Conservation (phyloP, 2,329 filamentous ascomycete species). For the Talaromyces sp. region DNA sequence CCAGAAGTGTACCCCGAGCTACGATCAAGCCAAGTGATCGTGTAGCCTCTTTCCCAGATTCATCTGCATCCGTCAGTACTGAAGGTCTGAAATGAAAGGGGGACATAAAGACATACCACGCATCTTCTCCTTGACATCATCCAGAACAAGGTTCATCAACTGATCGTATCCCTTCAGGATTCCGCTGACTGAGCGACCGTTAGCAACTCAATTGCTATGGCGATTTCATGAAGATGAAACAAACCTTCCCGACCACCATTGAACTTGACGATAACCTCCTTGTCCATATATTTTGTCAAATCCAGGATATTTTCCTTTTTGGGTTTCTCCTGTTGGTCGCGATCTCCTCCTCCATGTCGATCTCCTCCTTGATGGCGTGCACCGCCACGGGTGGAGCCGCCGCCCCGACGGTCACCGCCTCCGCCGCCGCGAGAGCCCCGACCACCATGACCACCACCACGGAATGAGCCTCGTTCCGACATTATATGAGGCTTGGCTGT, state of each 20-base stretch:
- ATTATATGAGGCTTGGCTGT: constrained; percentile 23
- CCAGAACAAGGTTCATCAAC: constrained; percentile 94
- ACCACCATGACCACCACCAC: constrained; percentile 39
- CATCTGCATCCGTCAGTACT: constrained; percentile 58
- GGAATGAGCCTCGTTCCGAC: constrained; percentile 52
- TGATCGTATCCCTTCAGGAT: constrained; percentile 94
- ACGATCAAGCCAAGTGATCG: constrained; percentile 82
- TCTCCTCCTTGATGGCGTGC: constrained; percentile 29
- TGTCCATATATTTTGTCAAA: constrained; percentile 93
- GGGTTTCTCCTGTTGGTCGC: constrained; percentile 62
- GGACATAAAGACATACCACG: constrained; percentile 58
- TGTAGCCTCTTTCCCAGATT: constrained; percentile 82
- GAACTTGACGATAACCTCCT: constrained; percentile 92
- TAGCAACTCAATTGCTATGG: background rate
- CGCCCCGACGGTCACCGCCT: constrained; percentile 31
- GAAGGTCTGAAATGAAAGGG: constrained; percentile 12
- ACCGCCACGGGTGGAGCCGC: constrained; percentile 37
- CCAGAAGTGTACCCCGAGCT: constrained; percentile 84
- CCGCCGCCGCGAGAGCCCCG: constrained; percentile 35
- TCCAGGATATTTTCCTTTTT: constrained; percentile 98
- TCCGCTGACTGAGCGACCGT: constrained; percentile 63
- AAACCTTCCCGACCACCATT: constrained; percentile 87
- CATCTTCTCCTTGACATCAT: constrained; percentile 87
- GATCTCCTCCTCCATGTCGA: constrained; percentile 47
- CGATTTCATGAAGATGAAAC: no score